Base-by-base conservation (phyloP, 257 asterid genomes). In the Gynochthodes officinalis region DNA sequence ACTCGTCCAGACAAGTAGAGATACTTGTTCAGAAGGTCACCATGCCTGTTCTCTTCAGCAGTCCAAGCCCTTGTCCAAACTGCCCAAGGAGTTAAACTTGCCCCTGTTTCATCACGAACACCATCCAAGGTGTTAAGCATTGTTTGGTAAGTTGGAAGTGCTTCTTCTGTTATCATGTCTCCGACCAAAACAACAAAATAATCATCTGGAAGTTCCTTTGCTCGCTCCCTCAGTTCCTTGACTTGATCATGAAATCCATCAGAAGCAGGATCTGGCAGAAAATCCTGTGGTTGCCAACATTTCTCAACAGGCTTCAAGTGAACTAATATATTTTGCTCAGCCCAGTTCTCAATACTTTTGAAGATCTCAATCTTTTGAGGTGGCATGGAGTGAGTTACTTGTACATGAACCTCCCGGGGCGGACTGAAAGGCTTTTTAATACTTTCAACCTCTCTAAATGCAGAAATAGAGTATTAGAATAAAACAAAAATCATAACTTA, bases 141-240 rank as follows among this genome's bases (percentile, higher is more conserved):
- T 6, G 96, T 90, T 73, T 90, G 97, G 73, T 90, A 90, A 0
- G 97, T 90, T 13, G 97, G 97, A 67, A 90, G 93, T 57, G 97
- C 97, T 83, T 90, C 97, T 76, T 90, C 97, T 2, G 97, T 89
- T 81, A 90, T 83, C 97, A 90, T 90, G 64, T 90, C 97, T 58
- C 97, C 97, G 35, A 90, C 87, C 19, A 90, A 80, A 78, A 83
- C 92, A 43, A 90, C 92, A 73, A 89, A 85, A 67, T 90, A 90
- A 44, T 90, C 97, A 25, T 90, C 97, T 4, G 97, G 96, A 52
- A 90, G 48, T 71, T 89, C 97, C 79, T 77, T 90, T 14, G 96
- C 89, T 64, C 92, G 80, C 64, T 83, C 94, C 79, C 96, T 75
- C 59, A 90, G 48, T 76, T 90, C 97, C 79, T 75, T 81, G 60